Base-by-base conservation (phyloP, 768 basidiomycete species). In the Floccularia luteovirens region DNA sequence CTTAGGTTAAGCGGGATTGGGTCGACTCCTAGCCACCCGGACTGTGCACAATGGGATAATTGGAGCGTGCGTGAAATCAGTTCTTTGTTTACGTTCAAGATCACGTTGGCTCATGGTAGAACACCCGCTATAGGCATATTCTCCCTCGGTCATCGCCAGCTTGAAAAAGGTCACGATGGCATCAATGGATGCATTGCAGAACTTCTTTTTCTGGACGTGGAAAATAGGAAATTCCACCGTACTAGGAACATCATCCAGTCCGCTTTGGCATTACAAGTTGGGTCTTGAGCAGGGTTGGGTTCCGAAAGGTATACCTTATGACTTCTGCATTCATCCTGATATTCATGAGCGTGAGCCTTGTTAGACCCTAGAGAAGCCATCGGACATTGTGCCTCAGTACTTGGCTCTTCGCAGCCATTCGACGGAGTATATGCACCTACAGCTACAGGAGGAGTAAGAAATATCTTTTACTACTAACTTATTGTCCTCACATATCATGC, bases 141-240 rank as follows among this genome's bases (percentile, higher is more conserved):
- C 73, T 39, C 53, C 67, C 20, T 64, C 69, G 16, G 74, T 72
- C 49, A 82, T 88, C 57, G 57, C 62, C 10, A 64, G 67, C 24
- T 65, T 89, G 42, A 67, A 71, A 62, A 62, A 80, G 43, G 80
- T 90, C 38, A 77, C 84, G 3, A 54, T 86, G 50, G 76, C 82
- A 17, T 79, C 82, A 43, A 94, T 94, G 90, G 89, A 91, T 49
- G 82, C 90, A 19, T 67, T 93, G 16, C 82, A 90, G 67, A 84
- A 93, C 59, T 92, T 75, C 72, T 94, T 93, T 71, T 93, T 90
- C 70, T 96, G 91, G 91, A 91, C 88, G 1, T 94, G 89, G 88
- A 90, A 90, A 61, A 90, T 93, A 43, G 88, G 90, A 37, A 80
- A 84, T 55, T 90, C 87, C n/a, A 75, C 79, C 3, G 56, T 60